These are phyloP conservation scores for Parathielavia hyrcaniae DNA, from an alignment of 495 filamentous ascomycete genomes.

Conservation along the genomic window DNA sequence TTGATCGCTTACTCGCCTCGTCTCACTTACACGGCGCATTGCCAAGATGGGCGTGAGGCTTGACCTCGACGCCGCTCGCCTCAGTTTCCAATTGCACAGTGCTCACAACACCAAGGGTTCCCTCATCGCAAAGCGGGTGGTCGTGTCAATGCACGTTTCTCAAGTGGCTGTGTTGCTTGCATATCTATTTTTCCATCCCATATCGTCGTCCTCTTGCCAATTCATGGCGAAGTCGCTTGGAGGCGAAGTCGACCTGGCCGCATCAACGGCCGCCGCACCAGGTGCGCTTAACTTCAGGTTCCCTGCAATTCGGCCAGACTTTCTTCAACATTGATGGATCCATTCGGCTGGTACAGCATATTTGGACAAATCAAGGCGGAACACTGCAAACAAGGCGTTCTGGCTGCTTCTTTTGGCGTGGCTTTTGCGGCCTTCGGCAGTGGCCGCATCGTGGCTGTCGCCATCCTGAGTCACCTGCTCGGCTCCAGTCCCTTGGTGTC, in stretches of 20 bases:
- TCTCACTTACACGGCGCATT: background rate
- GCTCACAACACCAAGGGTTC: background rate
- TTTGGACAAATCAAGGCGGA: background rate
- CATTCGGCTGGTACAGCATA: background rate
- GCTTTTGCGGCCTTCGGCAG: background rate
- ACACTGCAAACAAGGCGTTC: background rate
- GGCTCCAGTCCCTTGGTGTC: background rate
- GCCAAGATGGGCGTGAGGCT: background rate
- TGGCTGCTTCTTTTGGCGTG: background rate
- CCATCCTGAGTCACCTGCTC: background rate
- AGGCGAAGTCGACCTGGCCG: conserved; percentile 5
- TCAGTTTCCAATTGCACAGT: background rate
- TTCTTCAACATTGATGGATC: background rate
- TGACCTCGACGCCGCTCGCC: background rate
- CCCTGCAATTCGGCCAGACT: background rate
- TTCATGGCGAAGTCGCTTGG: background rate
- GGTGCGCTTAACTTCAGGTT: background rate
- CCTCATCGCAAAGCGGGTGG: background rate
- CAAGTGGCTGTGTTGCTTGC: background rate
- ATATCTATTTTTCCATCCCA: background rate
- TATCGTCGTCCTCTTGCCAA: no score
- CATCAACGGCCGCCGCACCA: background rate
- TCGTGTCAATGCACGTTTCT: background rate
- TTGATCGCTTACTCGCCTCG: background rate
- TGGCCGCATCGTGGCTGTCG: conserved; percentile 11